phyloP scores from a whole-genome alignment of 495 filamentous ascomycete species.

The Podospora bellae-mahoneyi region DNA sequence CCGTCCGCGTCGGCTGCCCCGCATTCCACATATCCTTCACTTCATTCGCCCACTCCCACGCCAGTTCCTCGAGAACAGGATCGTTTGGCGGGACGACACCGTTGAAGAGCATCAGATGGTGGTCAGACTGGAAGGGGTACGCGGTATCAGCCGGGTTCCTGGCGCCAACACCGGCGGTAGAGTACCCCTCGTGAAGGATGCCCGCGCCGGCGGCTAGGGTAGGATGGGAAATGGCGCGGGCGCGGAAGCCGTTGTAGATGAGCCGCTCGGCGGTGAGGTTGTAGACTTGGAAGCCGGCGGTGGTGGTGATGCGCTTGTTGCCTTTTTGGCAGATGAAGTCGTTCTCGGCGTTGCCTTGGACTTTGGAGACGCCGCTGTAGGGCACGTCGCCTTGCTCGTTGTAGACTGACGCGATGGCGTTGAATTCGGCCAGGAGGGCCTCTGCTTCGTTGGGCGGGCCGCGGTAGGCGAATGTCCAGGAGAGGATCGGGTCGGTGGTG shows the following conservation, averaged over 20 bases:
- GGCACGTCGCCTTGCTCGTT: slow-evolving; percentile 19
- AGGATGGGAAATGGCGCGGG: slow-evolving; percentile 11
- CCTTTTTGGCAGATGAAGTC: slow-evolving; percentile 6
- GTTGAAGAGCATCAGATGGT: slow-evolving; percentile 12
- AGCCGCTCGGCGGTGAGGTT: slow-evolving; percentile 25
- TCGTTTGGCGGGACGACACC: neutral
- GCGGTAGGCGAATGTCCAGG: slow-evolving; percentile 26
- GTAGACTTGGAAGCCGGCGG: slow-evolving; percentile 18
- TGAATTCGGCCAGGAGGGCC: slow-evolving; percentile 21
- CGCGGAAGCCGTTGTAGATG: slow-evolving; percentile 25
- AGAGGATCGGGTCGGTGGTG: slow-evolving; percentile 14
- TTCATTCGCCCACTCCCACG: slow-evolving; percentile 5
- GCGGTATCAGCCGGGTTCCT: slow-evolving; percentile 32
- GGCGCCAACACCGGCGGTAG: slow-evolving; percentile 31
- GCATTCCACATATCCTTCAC: slow-evolving; percentile 9
- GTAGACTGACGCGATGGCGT: slow-evolving; percentile 18
- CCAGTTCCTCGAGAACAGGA: slow-evolving; percentile 6
- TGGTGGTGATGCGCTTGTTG: slow-evolving; percentile 5
- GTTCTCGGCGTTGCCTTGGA: slow-evolving; percentile 6
- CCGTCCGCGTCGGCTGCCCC: slow-evolving; percentile 5
- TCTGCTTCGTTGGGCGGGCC: slow-evolving; percentile 21
- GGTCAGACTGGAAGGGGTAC: slow-evolving; percentile 37
- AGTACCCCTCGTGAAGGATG: slow-evolving; percentile 43
- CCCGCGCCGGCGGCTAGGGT: slow-evolving; percentile 18
- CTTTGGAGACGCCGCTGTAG: slow-evolving; percentile 15